These are phyloP conservation scores for Tetragonia tetragonoides DNA, from an alignment of 148 eudicot species.

Conservation along the genomic window DNA sequence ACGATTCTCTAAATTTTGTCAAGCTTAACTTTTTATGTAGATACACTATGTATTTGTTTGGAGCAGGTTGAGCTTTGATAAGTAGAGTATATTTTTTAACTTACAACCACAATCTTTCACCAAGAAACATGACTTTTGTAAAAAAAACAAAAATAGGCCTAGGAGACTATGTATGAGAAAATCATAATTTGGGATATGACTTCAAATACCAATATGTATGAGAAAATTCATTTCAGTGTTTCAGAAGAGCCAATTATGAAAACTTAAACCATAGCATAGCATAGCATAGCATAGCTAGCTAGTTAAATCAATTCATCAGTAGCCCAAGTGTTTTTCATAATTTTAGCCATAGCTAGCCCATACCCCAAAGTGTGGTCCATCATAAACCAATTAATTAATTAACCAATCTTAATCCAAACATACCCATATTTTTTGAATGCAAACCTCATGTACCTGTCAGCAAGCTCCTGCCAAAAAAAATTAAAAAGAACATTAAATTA, in stretches of 20 bases:
- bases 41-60: too few relatives aligned
- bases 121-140: too few relatives aligned
- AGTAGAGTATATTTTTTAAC: too few relatives aligned
- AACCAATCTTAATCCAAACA: slow-evolving; percentile 19
- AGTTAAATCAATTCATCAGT: neutral
- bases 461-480: slow-evolving; percentile 12
- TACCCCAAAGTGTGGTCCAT: slow-evolving; percentile 21
- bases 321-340: neutral
- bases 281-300: neutral
- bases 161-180: too few relatives aligned
- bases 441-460: slow-evolving; percentile 20
- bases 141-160: too few relatives aligned
- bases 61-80: too few relatives aligned
- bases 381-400: neutral
- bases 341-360: slow-evolving; percentile 7
- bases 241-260: neutral
- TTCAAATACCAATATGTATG: too few relatives aligned
- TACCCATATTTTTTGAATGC: slow-evolving; percentile 14
- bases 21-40: too few relatives aligned
- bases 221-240: neutral
- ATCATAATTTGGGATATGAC: too few relatives aligned
- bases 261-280: neutral
- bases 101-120: too few relatives aligned
- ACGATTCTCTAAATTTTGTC: too few relatives aligned
- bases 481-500: too few relatives aligned